Evolutionary conservation across 2,329 filamentous ascomycete species (phyloP).

Genomic region (Arthrobotrys pseudoclavata): DNA sequence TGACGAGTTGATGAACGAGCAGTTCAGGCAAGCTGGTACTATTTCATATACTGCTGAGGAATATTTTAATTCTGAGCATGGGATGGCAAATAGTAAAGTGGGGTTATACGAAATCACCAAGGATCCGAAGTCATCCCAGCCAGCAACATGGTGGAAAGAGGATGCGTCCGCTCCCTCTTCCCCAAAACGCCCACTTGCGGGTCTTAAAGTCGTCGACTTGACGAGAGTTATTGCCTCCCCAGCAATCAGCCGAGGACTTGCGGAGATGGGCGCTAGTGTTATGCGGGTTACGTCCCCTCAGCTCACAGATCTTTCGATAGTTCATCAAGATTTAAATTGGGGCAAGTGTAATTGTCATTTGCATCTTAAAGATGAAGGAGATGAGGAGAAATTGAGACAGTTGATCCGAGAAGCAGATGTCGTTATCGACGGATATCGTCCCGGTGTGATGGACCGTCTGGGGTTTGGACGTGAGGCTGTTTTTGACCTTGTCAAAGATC

Average conservation of each 20-base stretch:
- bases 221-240: slow-evolving; percentile 70
- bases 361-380: slow-evolving; percentile 67
- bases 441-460: slow-evolving; percentile 68
- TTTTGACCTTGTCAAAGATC: slow-evolving; percentile 66
- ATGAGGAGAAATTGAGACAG: slow-evolving; percentile 66
- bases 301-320: slow-evolving; percentile 66
- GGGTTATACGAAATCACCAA: slow-evolving; percentile 67
- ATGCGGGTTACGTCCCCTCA: slow-evolving; percentile 67
- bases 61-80: slow-evolving; percentile 66
- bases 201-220: slow-evolving; percentile 69
- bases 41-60: slow-evolving; percentile 66
- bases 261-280: slow-evolving; percentile 69
- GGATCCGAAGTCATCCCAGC: slow-evolving; percentile 63
- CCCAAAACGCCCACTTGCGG: slow-evolving; percentile 67
- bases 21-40: slow-evolving; percentile 67
- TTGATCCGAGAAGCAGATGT: slow-evolving; percentile 70
- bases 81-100: slow-evolving; percentile 67
- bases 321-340: slow-evolving; percentile 69
- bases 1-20: slow-evolving; percentile 65
- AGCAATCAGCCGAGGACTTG: slow-evolving; percentile 67
- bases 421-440: slow-evolving; percentile 70
- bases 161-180: slow-evolving; percentile 63
- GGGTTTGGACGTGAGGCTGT: slow-evolving; percentile 68
- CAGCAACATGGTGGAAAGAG: slow-evolving; percentile 67
- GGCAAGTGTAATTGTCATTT: slow-evolving; percentile 70